Conservation (phyloP, 495 filamentous ascomycete species). For the Daldinia concentrica region DNA sequence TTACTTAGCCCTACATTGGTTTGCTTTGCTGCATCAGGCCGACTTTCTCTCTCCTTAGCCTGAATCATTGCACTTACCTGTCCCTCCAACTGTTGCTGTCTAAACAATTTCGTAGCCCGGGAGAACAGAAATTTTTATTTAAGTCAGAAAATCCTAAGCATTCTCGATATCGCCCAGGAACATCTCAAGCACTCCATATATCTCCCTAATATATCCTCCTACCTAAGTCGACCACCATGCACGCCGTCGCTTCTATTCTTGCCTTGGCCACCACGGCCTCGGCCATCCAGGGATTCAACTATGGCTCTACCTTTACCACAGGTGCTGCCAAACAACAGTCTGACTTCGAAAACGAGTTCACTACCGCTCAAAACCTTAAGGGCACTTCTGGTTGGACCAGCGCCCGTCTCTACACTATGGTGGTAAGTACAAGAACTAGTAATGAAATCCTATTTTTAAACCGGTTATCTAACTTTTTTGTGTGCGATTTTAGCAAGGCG, state of each 20-base stretch:
- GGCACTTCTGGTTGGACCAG: conserved; percentile 79
- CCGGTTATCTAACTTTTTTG: conserved; percentile 11
- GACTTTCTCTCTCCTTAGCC: conserved; percentile 23
- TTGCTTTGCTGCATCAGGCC: conserved; percentile 23
- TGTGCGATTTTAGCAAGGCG: conserved; percentile 50
- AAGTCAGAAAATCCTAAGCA: background rate
- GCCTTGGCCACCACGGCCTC: conserved; percentile 47
- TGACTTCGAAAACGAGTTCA: conserved; percentile 78
- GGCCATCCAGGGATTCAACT: conserved; percentile 80
- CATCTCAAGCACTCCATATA: conserved; percentile 12
- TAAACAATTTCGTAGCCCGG: background rate
- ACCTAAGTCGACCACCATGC: conserved; percentile 45
- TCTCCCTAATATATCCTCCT: background rate
- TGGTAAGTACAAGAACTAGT: conserved; percentile 48
- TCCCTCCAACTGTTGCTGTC: background rate
- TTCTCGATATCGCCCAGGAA: conserved; percentile 11
- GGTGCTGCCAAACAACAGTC: conserved; percentile 68
- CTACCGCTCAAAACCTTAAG: conserved; percentile 70
- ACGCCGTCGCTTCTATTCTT: conserved; percentile 36
- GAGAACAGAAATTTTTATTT: background rate
- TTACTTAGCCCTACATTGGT: conserved; percentile 17
- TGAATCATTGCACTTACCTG: conserved; percentile 28
- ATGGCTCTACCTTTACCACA: conserved; percentile 70
- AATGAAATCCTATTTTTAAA: background rate
- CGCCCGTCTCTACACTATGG: conserved; percentile 65